A percentile compares a stretch with the other conserved stretches of the same genome.
Conservation (phyloP, 2,329 filamentous ascomycete species). For the Ophiognomonia clavigignenti-juglandacearum region DNA sequence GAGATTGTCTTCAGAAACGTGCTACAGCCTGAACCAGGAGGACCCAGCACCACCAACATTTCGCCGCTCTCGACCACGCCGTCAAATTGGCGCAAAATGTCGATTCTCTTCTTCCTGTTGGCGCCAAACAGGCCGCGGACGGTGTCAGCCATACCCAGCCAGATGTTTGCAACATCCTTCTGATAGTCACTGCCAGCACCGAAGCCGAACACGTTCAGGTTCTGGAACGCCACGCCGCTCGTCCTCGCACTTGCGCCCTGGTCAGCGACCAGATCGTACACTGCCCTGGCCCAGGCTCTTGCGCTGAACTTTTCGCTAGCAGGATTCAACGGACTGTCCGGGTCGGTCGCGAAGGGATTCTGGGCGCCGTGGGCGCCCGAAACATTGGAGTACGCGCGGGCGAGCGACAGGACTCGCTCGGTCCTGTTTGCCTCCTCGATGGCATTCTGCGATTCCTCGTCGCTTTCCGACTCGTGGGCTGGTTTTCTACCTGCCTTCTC, state of each 20-base stretch:
- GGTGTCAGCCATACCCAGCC: constrained; percentile 43
- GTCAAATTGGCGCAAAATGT: constrained; percentile 65
- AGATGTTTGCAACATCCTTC: constrained; percentile 59
- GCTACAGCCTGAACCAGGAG: constrained; percentile 70
- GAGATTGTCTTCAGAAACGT: constrained; percentile 82
- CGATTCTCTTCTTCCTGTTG: constrained; percentile 49
- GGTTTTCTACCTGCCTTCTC: constrained; percentile 19
- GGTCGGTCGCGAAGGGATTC: constrained; percentile 45
- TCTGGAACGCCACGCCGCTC: constrained; percentile 60
- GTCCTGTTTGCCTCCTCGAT: constrained; percentile 34
- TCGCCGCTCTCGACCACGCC: constrained; percentile 66
- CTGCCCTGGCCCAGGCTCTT: constrained; percentile 54
- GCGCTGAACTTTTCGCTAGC: constrained; percentile 44
- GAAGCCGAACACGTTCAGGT: constrained; percentile 65
- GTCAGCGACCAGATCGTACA: constrained; percentile 47
- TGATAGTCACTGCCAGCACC: constrained; percentile 67
- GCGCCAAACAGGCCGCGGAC: constrained; percentile 46
- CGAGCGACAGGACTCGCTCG: constrained; percentile 48
- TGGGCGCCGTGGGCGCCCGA: constrained; percentile 24
- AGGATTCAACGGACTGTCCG: constrained; percentile 44
- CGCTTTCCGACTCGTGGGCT: constrained; percentile 25
- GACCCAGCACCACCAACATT: constrained; percentile 71
- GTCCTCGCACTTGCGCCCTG: constrained; percentile 54
- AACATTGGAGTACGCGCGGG: constrained; percentile 46
- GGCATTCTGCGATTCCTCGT: constrained; percentile 30